Percentiles rank a stretch among this genome's conserved stretches.
phyloP scores from a whole-genome alignment of 352 stramenopile genomes.

The Peronospora belbahrii region DNA sequence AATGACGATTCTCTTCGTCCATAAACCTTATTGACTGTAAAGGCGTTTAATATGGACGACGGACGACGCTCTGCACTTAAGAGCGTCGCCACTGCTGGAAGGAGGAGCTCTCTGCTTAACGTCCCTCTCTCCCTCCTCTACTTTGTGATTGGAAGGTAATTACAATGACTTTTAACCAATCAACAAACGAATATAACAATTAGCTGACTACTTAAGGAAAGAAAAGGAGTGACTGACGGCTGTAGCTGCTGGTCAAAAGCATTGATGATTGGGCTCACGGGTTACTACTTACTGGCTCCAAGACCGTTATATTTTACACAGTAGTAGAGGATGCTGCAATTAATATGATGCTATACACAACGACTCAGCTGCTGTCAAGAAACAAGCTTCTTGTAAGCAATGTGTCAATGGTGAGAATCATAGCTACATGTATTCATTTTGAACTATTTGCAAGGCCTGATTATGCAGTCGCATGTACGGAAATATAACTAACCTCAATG shows the following conservation, averaged over 20 bases:
- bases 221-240: neutral
- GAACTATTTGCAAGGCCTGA: neutral
- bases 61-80: neutral
- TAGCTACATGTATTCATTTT: too few relatives aligned
- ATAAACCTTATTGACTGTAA: constrained; percentile 9
- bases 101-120: neutral
- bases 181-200: neutral
- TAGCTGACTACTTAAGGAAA: constrained; percentile 3
- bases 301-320: neutral
- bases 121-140: constrained; percentile 9
- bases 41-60: constrained; percentile 3
- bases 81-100: neutral
- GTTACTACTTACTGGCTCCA: too few relatives aligned
- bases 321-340: neutral
- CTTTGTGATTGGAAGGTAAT: constrained; percentile 6
- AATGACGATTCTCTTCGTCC: constrained; percentile 32
- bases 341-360: too few relatives aligned
- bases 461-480: neutral
- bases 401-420: too few relatives aligned
- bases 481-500: neutral
- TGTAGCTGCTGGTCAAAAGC: too few relatives aligned
- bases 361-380: too few relatives aligned
- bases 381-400: too few relatives aligned
- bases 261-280: too few relatives aligned
- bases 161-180: constrained; percentile 10